Evolutionary conservation across 805 yeast species (phyloP).

Genomic region (Candida maltosa): DNA sequence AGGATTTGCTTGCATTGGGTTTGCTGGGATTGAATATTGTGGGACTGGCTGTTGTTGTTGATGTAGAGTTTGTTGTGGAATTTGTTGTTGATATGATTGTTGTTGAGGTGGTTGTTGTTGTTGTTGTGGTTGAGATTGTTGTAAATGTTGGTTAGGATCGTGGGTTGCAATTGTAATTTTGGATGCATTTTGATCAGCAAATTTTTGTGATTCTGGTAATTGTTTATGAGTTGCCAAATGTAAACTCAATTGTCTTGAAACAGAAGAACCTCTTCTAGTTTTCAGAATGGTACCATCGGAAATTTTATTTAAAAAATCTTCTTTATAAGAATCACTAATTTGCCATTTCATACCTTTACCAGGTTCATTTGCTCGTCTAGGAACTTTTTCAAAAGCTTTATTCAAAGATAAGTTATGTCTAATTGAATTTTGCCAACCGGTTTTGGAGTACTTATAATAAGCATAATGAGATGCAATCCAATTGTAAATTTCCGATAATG

Average conservation of each 20-base stretch:
- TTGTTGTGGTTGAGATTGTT: conserved; percentile 2
- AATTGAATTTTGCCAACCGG: conserved; percentile 98
- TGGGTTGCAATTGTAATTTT: too few relatives aligned
- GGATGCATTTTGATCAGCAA: conserved; percentile 3
- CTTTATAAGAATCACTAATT: conserved; percentile 77
- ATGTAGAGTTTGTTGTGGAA: conserved; percentile 4
- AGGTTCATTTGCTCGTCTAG: conserved; percentile 92
- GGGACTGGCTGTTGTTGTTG: conserved; percentile 5
- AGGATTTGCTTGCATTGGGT: conserved; percentile 19
- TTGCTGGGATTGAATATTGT: conserved; percentile 11
- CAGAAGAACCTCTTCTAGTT: conserved; percentile 76
- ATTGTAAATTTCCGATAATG: conserved; percentile 85
- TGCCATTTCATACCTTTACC: conserved; percentile 99
- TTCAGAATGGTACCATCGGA: conserved; percentile 72
- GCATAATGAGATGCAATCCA: conserved; percentile 90
- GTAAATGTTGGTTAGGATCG: not conserved
- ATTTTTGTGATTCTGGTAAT: conserved; percentile 45
- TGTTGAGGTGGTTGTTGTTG: conserved; percentile 13
- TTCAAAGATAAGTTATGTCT: conserved; percentile 92
- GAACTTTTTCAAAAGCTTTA: conserved; percentile 97
- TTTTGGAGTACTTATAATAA: conserved; percentile 83
- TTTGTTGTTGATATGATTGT: conserved; percentile 1
- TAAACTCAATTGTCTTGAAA: conserved; percentile 73
- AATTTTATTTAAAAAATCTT: conserved; percentile 80
- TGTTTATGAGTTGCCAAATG: conserved; percentile 61